Percentiles rank a stretch among this genome's conserved stretches.
These are phyloP conservation scores for Termitomyces sp. DNA, from an alignment of 768 basidiomycete species.

Conservation along the genomic window DNA sequence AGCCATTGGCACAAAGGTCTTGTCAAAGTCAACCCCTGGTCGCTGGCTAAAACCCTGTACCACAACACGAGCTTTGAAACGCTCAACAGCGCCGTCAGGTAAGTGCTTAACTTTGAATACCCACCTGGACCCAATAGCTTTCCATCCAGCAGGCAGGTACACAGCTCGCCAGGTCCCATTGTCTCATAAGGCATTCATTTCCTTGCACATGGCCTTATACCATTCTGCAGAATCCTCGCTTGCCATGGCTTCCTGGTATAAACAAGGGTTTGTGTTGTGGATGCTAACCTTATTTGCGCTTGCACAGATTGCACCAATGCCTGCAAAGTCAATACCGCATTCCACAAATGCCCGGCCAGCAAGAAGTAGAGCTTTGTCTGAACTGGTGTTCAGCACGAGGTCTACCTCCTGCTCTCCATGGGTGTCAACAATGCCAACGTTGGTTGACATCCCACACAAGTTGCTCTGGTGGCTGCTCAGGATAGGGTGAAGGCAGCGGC, in stretches of 20 bases:
- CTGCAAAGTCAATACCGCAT: neutral
- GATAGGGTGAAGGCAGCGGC: neutral
- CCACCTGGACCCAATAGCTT: slow-evolving; percentile 33
- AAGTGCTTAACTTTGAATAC: slow-evolving; percentile 40
- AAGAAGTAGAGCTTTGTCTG: neutral
- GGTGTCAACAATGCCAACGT: neutral
- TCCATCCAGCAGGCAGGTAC: slow-evolving; percentile 25
- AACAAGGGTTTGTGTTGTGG: slow-evolving; percentile 1
- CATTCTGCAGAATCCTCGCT: slow-evolving; percentile 19
- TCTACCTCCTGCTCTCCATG: slow-evolving; percentile 1
- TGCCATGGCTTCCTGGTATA: slow-evolving; percentile 18
- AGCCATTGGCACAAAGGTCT: slow-evolving; percentile 33
- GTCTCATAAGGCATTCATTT: slow-evolving; percentile 20
- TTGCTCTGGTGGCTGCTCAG: neutral
- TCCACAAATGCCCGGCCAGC: neutral
- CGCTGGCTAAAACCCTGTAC: slow-evolving; percentile 36
- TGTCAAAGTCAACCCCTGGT: slow-evolving; percentile 35
- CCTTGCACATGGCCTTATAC: slow-evolving; percentile 23
- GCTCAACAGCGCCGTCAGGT: slow-evolving; percentile 31
- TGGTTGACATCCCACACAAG: neutral
- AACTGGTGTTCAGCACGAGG: neutral
- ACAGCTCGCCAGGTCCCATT: slow-evolving; percentile 34
- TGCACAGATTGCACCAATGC: neutral
- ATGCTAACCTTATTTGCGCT: slow-evolving; percentile 1
- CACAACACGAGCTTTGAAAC: slow-evolving; percentile 37